Percentiles rank a stretch among this genome's conserved stretches.
These are phyloP conservation scores for Pseudognaphalium luteoalbum DNA, from an alignment of 129 eudicot genomes.

Conservation along the genomic window DNA sequence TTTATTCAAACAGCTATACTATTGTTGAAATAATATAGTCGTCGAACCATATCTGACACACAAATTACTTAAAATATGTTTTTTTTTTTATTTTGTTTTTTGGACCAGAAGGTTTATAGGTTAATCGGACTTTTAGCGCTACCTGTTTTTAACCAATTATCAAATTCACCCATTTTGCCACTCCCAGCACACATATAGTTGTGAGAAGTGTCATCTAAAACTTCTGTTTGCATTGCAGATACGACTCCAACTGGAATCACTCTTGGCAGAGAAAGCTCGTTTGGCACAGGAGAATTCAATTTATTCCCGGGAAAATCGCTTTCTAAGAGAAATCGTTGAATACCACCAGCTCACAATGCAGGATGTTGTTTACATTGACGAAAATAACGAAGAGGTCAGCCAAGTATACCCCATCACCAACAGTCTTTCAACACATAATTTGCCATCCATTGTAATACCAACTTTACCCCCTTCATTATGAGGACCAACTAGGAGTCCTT, in stretches of 20 bases:
- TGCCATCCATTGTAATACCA: conserved; percentile 40
- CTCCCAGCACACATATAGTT: background rate
- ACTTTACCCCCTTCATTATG: conserved; percentile 23
- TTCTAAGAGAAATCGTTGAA: conserved; percentile 83
- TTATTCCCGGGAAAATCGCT: conserved; percentile 80
- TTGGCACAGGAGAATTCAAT: conserved; percentile 89
- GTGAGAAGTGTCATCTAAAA: background rate
- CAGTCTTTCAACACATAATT: conserved; percentile 39
- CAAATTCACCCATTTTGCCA: background rate
- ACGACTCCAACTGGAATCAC: conserved; percentile 90
- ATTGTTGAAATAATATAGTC: background rate
- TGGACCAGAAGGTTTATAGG: no score
- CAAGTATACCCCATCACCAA: conserved; percentile 70
- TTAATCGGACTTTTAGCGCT: no score
- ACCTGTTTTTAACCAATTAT: background rate
- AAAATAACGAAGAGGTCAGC: conserved; percentile 75
- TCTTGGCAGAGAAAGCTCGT: conserved; percentile 90
- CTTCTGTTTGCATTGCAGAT: conserved; percentile 46
- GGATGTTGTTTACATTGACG: conserved; percentile 82
- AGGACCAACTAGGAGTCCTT: conserved; percentile 27
- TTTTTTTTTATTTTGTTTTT: no score
- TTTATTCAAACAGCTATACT: background rate
- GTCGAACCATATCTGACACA: background rate
- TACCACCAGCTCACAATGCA: conserved; percentile 96
- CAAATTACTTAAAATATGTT: background rate